Percentiles rank a stretch among this genome's conserved stretches.
These are phyloP conservation scores for Termitomyces sp. DNA, from an alignment of 768 basidiomycete genomes.

Conservation along the genomic window DNA sequence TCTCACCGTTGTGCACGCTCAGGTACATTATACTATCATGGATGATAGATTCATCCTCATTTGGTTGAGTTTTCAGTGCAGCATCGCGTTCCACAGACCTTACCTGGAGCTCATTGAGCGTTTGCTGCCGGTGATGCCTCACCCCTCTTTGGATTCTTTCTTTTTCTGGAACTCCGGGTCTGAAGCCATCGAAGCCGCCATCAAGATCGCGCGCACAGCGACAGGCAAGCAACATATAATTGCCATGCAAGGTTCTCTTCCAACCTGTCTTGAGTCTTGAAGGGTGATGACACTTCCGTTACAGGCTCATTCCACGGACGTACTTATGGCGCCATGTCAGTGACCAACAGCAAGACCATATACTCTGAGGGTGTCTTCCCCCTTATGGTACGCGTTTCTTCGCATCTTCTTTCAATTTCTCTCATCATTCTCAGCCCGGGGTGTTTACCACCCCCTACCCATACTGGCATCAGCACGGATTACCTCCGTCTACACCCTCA, in stretches of 20 bases:
- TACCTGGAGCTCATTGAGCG: slow-evolving; percentile 84
- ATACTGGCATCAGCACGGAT: slow-evolving; percentile 84
- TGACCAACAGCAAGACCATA: slow-evolving; percentile 92
- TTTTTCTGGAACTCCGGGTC: slow-evolving; percentile 98
- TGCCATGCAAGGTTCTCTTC: slow-evolving; percentile 68
- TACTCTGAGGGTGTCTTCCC: slow-evolving; percentile 79
- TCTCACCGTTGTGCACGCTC: slow-evolving; percentile 70
- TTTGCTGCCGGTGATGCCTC: slow-evolving; percentile 84
- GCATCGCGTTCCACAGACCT: slow-evolving; percentile 82
- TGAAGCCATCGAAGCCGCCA: slow-evolving; percentile 84
- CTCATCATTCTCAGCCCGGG: slow-evolving; percentile 53
- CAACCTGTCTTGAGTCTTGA: not conserved
- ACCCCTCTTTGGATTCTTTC: slow-evolving; percentile 88
- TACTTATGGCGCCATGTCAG: slow-evolving; percentile 88
- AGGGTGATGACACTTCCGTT: not conserved
- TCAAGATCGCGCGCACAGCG: slow-evolving; percentile 79
- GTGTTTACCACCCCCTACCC: slow-evolving; percentile 82
- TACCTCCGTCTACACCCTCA: slow-evolving; percentile 48
- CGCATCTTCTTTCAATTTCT: not conserved
- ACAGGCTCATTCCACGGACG: slow-evolving; percentile 84
- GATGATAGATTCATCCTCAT: not conserved
- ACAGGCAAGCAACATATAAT: slow-evolving; percentile 89
- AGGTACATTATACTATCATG: slow-evolving; percentile 37
- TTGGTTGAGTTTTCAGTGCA: slow-evolving; percentile 47
- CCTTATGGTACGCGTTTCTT: slow-evolving; percentile 57